These are phyloP conservation scores for Hypoxylon sp. DNA, from an alignment of 2,329 filamentous ascomycete genomes.

Conservation along the genomic window DNA sequence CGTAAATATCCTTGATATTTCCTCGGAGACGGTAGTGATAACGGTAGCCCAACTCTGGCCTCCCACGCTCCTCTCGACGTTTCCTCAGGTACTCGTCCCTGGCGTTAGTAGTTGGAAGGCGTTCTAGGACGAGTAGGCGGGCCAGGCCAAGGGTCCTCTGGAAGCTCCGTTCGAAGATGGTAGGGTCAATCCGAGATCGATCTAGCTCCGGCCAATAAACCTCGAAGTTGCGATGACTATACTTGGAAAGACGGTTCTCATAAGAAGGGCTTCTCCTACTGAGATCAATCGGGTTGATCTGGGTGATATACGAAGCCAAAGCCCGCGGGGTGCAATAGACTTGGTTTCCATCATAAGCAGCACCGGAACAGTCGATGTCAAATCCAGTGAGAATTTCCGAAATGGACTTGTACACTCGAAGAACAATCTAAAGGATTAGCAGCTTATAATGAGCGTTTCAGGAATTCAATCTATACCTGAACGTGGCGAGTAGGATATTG, in stretches of 20 bases:
- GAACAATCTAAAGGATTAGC: slow-evolving; percentile 72
- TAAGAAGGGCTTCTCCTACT: slow-evolving; percentile 86
- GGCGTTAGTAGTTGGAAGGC: slow-evolving; percentile 75
- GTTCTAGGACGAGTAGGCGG: slow-evolving; percentile 82
- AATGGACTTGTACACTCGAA: slow-evolving; percentile 85
- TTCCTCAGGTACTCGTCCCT: slow-evolving; percentile 78
- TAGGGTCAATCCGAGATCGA: slow-evolving; percentile 82
- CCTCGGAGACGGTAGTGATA: slow-evolving; percentile 63
- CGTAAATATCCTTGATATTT: slow-evolving; percentile 81
- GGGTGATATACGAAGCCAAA: slow-evolving; percentile 82
- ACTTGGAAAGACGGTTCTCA: slow-evolving; percentile 87
- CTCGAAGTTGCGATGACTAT: slow-evolving; percentile 86
- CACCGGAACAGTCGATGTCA: slow-evolving; percentile 86
- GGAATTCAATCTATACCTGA: slow-evolving; percentile 58
- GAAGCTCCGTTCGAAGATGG: slow-evolving; percentile 87
- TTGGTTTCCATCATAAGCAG: slow-evolving; percentile 82
- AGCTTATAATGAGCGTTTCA: slow-evolving; percentile 24
- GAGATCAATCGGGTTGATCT: slow-evolving; percentile 84
- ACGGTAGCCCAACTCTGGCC: slow-evolving; percentile 66
- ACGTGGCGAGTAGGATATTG: slow-evolving; percentile 87
- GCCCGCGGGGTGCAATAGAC: slow-evolving; percentile 84
- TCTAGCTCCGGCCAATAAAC: slow-evolving; percentile 83
- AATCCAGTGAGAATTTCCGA: slow-evolving; percentile 90
- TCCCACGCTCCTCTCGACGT: slow-evolving; percentile 77
- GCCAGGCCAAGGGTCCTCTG: slow-evolving; percentile 80